Conservation (phyloP, 2,329 filamentous ascomycete genomes). For the Cercospora brassicicola region DNA sequence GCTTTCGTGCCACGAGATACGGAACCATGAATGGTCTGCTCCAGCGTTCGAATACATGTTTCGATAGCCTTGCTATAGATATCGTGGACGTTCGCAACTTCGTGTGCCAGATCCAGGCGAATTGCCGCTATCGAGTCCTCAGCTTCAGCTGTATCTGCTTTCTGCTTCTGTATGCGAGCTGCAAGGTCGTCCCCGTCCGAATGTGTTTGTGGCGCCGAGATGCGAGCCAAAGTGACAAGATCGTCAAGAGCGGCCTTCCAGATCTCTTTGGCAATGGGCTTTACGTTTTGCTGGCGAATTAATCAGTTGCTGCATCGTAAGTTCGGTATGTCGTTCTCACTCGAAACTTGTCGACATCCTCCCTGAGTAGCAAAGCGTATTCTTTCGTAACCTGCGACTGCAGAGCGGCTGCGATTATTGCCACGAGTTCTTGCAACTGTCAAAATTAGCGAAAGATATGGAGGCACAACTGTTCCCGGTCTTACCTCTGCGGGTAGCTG, state of each 20-base stretch:
- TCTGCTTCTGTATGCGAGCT: conserved; percentile 19
- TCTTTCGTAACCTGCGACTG: conserved; percentile 39
- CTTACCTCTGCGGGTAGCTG: conserved; percentile 44
- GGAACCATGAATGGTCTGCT: conserved; percentile 51
- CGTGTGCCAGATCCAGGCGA: conserved; percentile 40
- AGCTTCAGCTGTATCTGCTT: conserved; percentile 25
- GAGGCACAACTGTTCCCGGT: not conserved
- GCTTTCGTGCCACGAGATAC: conserved; percentile 45
- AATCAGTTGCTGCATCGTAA: conserved; percentile 6
- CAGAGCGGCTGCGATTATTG: conserved; percentile 45
- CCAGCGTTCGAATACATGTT: conserved; percentile 45
- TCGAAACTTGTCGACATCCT: conserved; percentile 45
- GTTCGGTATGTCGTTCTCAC: not conserved
- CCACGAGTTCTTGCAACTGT: conserved; percentile 45
- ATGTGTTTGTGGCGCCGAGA: conserved; percentile 25
- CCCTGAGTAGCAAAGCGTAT: conserved; percentile 44
- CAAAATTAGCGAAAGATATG: not conserved
- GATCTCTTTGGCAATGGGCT: conserved; percentile 38
- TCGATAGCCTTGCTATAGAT: conserved; percentile 43
- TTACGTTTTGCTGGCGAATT: conserved; percentile 36
- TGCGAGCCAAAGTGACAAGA: conserved; percentile 37
- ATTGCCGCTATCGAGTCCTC: conserved; percentile 32
- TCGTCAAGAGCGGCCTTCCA: conserved; percentile 39
- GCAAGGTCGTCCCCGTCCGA: conserved; percentile 21
- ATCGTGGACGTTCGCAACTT: conserved; percentile 38